Evolutionary conservation across 768 basidiomycete species (phyloP).

Genomic region (Tricholoma matsutake): DNA sequence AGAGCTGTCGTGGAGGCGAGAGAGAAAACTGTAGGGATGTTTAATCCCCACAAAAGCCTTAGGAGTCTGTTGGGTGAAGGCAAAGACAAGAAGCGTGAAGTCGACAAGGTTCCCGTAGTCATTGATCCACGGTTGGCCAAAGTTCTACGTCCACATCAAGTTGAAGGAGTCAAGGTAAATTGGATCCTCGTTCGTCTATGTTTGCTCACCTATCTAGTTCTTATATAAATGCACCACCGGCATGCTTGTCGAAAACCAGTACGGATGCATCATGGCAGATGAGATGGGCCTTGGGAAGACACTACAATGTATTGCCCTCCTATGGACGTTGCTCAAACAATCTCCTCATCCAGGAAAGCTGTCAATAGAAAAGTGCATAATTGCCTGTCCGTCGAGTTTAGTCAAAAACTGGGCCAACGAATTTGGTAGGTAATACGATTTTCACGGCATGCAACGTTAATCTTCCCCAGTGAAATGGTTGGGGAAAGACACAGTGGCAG

Average conservation of each 20-base stretch:
- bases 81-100: conserved; percentile 59
- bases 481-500: conserved; percentile 77
- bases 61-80: conserved; percentile 73
- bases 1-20: conserved; percentile 59
- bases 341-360: conserved; percentile 85
- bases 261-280: conserved; percentile 98
- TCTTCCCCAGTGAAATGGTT: conserved; percentile 83
- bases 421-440: conserved; percentile 55
- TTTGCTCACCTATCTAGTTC: conserved; percentile 55
- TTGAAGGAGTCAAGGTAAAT: conserved; percentile 92
- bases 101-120: conserved; percentile 89
- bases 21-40: conserved; percentile 71
- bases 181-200: neutral
- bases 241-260: conserved; percentile 86
- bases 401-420: conserved; percentile 99
- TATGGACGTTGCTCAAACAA: conserved; percentile 96
- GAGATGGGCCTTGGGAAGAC: conserved; percentile 99
- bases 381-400: conserved; percentile 93
- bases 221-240: conserved; percentile 94
- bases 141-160: conserved; percentile 93
- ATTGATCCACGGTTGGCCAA: conserved; percentile 88
- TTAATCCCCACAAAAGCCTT: conserved; percentile 91
- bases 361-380: conserved; percentile 95
- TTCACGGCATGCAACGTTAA: neutral
- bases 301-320: conserved; percentile 90